These are phyloP conservation scores for Allantophomopsis lycopodina DNA, from an alignment of 2,329 filamentous ascomycete species.

Conservation along the genomic window DNA sequence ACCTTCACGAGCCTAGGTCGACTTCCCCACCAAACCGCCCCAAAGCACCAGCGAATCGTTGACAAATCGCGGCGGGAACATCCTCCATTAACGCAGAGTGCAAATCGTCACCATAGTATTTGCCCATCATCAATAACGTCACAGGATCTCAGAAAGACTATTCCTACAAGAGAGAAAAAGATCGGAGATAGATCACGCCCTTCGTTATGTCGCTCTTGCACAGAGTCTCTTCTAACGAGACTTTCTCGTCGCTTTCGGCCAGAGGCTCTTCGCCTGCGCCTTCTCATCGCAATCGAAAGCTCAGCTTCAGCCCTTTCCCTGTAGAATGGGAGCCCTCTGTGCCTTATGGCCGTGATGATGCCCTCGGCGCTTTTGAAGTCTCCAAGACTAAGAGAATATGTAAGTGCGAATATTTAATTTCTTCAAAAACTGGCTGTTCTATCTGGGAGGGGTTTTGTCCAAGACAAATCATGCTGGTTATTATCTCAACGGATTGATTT, in stretches of 20 bases:
- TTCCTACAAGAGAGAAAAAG: no score
- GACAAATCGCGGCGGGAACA: no score
- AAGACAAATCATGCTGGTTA: no score
- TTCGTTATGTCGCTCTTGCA: slow-evolving; percentile 1
- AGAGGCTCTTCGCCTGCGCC: background rate
- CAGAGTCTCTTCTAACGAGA: slow-evolving; percentile 1
- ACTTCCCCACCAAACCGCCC: no score
- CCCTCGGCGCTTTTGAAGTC: slow-evolving; percentile 23
- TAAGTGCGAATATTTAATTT: slow-evolving; percentile 6
- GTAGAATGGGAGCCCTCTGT: slow-evolving; percentile 1
- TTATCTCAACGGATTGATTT: no score
- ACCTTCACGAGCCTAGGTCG: no score
- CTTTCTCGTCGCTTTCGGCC: background rate
- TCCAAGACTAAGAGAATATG: slow-evolving; percentile 19
- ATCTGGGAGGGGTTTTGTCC: no score
- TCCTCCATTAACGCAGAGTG: no score
- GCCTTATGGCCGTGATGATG: slow-evolving; percentile 4
- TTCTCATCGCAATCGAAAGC: background rate
- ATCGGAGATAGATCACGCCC: background rate
- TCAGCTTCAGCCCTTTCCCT: slow-evolving; percentile 3
- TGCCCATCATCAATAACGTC: no score
- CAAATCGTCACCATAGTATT: no score
- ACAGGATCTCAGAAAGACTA: no score
- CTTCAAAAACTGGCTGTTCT: background rate
- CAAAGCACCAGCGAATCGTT: no score